Evolutionary conservation across 345 rosid genomes (phyloP).

Genomic region (Salix arbutifolia): DNA sequence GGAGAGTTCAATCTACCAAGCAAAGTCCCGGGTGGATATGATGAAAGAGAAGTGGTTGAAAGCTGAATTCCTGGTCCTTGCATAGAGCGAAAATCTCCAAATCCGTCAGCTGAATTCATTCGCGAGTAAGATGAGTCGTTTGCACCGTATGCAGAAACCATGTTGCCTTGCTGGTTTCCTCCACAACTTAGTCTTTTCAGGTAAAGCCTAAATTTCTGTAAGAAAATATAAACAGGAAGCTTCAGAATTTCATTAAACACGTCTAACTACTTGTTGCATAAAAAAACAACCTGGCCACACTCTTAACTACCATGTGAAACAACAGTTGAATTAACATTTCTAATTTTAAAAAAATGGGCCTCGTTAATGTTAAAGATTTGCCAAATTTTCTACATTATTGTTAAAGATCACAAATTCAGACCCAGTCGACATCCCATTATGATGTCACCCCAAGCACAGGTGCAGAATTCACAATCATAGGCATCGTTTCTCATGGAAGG

Average conservation of each 20-base stretch:
- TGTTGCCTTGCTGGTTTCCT: slow-evolving; percentile 48
- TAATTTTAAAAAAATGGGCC: background rate
- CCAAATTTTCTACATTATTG: background rate
- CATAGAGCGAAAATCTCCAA: slow-evolving; percentile 47
- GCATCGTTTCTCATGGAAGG: background rate
- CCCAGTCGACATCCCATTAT: background rate
- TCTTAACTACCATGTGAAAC: background rate
- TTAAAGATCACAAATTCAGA: too few relatives aligned
- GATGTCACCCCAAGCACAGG: background rate
- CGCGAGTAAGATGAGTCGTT: slow-evolving; percentile 53
- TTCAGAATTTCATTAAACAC: background rate
- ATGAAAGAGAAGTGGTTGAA: slow-evolving; percentile 43
- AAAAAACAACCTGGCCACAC: background rate
- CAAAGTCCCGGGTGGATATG: slow-evolving; percentile 45
- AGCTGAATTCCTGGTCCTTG: slow-evolving; percentile 45
- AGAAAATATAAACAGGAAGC: slow-evolving; percentile 5
- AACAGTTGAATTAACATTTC: background rate
- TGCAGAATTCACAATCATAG: background rate
- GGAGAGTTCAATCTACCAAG: slow-evolving; percentile 58
- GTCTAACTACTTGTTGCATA: background rate
- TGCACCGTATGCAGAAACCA: slow-evolving; percentile 49
- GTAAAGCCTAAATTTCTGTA: slow-evolving; percentile 86
- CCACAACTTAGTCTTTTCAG: slow-evolving; percentile 54
- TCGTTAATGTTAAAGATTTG: background rate
- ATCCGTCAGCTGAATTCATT: slow-evolving; percentile 50